Percentiles rank a stretch among this genome's conserved stretches.
Conservation (phyloP, 176 grass and related monocot genomes). For the Thinopyrum elongatum region DNA sequence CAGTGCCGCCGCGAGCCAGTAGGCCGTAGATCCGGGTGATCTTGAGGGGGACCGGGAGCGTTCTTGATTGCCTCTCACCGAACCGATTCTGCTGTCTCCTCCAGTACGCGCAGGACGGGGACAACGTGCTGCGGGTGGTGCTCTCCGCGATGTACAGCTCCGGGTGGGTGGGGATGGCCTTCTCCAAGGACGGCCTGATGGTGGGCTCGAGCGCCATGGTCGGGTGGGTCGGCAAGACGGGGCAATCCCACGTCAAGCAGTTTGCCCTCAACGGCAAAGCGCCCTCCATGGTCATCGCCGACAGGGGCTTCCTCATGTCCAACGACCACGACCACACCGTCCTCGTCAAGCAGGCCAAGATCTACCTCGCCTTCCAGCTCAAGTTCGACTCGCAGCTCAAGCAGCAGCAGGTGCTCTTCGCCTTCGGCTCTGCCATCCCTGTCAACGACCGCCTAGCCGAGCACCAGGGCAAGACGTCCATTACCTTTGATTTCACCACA, state of each 20-base stretch:
- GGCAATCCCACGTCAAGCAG: slow-evolving; percentile 50
- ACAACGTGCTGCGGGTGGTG: slow-evolving; percentile 79
- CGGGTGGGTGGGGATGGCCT: slow-evolving; percentile 95
- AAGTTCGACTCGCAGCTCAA: slow-evolving; percentile 50
- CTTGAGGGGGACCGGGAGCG: neutral
- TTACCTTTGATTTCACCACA: slow-evolving; percentile 89
- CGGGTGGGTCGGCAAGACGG: slow-evolving; percentile 91
- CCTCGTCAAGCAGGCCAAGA: slow-evolving; percentile 71
- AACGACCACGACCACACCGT: slow-evolving; percentile 46
- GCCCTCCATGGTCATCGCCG: slow-evolving; percentile 47
- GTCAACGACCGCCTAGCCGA: slow-evolving; percentile 54
- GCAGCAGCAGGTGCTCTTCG: slow-evolving; percentile 63
- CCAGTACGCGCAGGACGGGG: slow-evolving; percentile 70
- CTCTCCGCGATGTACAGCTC: slow-evolving; percentile 72
- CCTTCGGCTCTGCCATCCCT: slow-evolving; percentile 59
- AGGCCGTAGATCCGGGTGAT: slow-evolving; percentile 26
- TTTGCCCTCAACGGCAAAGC: slow-evolving; percentile 54
- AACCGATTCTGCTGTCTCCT: neutral
- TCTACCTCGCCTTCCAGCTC: slow-evolving; percentile 83
- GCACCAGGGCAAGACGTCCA: slow-evolving; percentile 67
- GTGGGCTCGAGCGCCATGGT: slow-evolving; percentile 92
- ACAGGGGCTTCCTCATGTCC: slow-evolving; percentile 57
- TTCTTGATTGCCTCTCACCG: neutral
- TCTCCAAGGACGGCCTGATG: slow-evolving; percentile 81
- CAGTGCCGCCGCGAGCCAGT: neutral